Evolutionary conservation across 2,329 filamentous ascomycete species (phyloP).

Genomic region (Fusarium piperis): DNA sequence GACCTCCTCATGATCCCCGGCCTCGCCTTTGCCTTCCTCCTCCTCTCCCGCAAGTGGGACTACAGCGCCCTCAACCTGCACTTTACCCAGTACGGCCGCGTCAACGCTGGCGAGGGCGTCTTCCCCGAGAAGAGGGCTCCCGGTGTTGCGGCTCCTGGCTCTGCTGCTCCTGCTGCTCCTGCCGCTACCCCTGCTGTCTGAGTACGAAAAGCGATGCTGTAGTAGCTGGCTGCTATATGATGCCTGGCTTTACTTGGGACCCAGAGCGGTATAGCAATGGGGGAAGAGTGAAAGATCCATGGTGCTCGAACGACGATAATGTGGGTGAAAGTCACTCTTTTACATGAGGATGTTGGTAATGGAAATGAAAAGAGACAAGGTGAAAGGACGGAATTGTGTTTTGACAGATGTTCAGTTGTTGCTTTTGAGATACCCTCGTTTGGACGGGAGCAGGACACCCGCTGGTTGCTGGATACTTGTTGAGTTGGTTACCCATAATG

Average conservation of each 20-base stretch:
- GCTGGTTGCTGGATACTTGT: background rate
- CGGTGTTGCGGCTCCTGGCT: conserved; percentile 12
- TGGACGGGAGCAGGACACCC: conserved; percentile 29
- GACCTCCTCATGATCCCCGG: conserved; percentile 59
- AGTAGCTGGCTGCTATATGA: background rate
- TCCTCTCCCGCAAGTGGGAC: conserved; percentile 61
- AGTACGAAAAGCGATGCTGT: background rate
- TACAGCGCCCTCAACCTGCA: conserved; percentile 60
- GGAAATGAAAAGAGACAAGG: background rate
- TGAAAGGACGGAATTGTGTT: background rate
- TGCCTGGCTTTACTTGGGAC: background rate
- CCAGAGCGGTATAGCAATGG: background rate
- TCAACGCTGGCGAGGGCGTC: conserved; percentile 50
- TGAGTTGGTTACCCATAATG: conserved; percentile 9
- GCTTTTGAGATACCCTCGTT: conserved; percentile 37
- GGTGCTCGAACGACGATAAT: background rate
- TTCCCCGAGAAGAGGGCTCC: conserved; percentile 57
- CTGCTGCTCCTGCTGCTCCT: conserved; percentile 10
- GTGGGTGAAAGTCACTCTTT: background rate
- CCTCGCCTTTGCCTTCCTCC: conserved; percentile 53
- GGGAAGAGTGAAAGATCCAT: background rate
- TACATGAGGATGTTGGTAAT: background rate
- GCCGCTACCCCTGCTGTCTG: conserved; percentile 23
- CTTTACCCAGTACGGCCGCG: conserved; percentile 66
- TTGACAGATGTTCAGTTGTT: background rate